These are phyloP conservation scores for Mollisiaceae sp. DNA, from an alignment of 2,329 filamentous ascomycete species.

Conservation along the genomic window DNA sequence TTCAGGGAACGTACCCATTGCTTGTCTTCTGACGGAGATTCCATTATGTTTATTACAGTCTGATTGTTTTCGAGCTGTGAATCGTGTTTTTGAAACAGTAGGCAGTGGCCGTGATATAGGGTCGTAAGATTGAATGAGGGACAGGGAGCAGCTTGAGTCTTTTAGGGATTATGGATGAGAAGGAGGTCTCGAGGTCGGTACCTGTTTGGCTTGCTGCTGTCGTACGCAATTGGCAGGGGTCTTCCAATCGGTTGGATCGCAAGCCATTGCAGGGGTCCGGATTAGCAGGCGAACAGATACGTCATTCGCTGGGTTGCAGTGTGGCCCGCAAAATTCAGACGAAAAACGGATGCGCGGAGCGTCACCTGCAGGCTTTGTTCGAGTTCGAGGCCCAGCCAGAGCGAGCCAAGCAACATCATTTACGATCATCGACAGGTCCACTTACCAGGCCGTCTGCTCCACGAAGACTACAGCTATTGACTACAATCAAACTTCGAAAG, in stretches of 20 bases:
- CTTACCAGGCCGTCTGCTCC: too few relatives aligned
- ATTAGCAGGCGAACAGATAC: constrained; percentile 7
- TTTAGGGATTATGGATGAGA: constrained; percentile 1
- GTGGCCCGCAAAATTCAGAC: constrained; percentile 2
- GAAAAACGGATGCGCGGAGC: constrained; percentile 18
- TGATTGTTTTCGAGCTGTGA: neutral
- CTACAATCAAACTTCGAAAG: neutral
- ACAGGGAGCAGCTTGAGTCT: constrained; percentile 1
- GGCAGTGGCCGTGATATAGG: neutral
- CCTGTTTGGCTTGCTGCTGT: constrained; percentile 1
- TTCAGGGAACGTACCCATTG: constrained; percentile 49
- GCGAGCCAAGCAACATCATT: neutral
- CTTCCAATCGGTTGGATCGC: neutral
- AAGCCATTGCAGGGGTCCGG: constrained; percentile 8
- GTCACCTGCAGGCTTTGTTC: neutral
- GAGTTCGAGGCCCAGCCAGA: constrained; percentile 2
- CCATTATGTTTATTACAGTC: constrained; percentile 28
- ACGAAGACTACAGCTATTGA: neutral
- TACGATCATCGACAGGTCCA: neutral
- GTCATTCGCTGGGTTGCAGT: constrained; percentile 23
- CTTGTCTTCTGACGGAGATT: constrained; percentile 48
- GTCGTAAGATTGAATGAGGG: neutral
- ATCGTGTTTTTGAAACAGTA: neutral
- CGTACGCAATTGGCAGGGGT: constrained; percentile 14
- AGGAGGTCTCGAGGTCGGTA: constrained; percentile 6